Base-by-base conservation (phyloP, 495 filamentous ascomycete species). In the Bathelium albidoporum region DNA sequence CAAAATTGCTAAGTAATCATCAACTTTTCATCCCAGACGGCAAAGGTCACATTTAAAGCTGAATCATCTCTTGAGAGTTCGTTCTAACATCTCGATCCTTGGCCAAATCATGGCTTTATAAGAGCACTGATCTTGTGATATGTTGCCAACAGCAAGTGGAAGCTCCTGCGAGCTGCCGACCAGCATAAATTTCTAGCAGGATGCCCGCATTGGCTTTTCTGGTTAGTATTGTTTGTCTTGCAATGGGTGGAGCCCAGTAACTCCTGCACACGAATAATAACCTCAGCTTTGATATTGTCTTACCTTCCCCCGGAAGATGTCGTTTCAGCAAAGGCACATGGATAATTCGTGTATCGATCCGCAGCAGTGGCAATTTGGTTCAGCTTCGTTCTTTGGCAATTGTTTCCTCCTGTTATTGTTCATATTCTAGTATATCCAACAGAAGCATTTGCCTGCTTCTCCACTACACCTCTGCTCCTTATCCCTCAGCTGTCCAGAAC, bases 171-270 rank as follows among this genome's bases (percentile, higher is more conserved):
- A 28, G 16, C 24, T 55, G 7, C 49, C 49, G 49, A 16, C 0
- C 4, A 11, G 7, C 24, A 3, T 16, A 29, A 11, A 55, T 55
- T 11, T 29, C 29, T 24, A 55, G 2, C 2, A 49, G 10, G 44
- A 2, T 2, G 36, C 36, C 18, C 9, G 18, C 10, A 5, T 49
- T 5, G n/a, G 44, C n/a, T n/a, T 49, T 20, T 5, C 44, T 49
- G 44, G 14, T 49, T 49, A 12, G 44, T 49, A 49, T 49, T 49
- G 44, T 49, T 49, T 49, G 44, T 49, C 44, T 49, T 49, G n/a
- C n/a, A 5, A 20, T 49, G 44, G 10, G 44, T 12, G n/a, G 1
- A 49, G 5, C 44, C 5, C n/a, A 12, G 5, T n/a, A n/a, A n/a
- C n/a, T n/a, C n/a, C n/a, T n/a, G n/a, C n/a, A n/a, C 36, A 9